These are phyloP conservation scores for Penicillium sp. DNA, from an alignment of 2,329 filamentous ascomycete genomes.

Conservation along the genomic window DNA sequence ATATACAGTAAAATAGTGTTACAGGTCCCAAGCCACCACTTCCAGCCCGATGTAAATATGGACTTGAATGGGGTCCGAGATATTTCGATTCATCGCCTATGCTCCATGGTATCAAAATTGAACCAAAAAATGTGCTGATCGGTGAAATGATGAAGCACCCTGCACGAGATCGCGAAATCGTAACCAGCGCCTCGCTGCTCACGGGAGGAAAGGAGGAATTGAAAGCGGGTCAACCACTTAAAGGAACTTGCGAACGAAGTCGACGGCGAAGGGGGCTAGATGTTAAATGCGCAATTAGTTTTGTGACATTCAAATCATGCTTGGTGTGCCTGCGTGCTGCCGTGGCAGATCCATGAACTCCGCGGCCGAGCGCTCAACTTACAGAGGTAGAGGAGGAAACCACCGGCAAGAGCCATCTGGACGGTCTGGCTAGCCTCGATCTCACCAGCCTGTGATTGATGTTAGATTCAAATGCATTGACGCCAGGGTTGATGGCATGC, in stretches of 20 bases:
- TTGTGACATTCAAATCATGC: not conserved
- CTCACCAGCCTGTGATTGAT: slow-evolving; percentile 49
- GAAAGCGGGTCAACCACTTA: slow-evolving; percentile 29
- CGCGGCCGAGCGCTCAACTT: slow-evolving; percentile 32
- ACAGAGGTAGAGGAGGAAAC: slow-evolving; percentile 64
- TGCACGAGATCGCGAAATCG: slow-evolving; percentile 8
- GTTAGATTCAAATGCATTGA: slow-evolving; percentile 9
- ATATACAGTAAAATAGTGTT: slow-evolving; percentile 40
- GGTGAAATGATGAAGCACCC: not conserved
- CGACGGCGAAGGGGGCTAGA: slow-evolving; percentile 52
- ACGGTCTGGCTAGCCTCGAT: slow-evolving; percentile 56
- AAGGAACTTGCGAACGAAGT: slow-evolving; percentile 51
- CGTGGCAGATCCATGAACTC: not conserved
- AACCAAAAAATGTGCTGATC: not conserved
- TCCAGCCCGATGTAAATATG: slow-evolving; percentile 2
- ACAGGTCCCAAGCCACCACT: slow-evolving; percentile 31
- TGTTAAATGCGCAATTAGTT: not conserved
- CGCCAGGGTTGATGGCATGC: not conserved
- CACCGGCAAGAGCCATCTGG: slow-evolving; percentile 56
- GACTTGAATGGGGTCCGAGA: not conserved
- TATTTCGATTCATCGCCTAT: not conserved
- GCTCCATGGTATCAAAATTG: not conserved
- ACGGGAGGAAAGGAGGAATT: slow-evolving; percentile 6
- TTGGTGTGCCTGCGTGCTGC: not conserved
- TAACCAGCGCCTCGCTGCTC: slow-evolving; percentile 8